These are phyloP conservation scores for Suillus spraguei DNA, from an alignment of 768 basidiomycete species.

Conservation along the genomic window DNA sequence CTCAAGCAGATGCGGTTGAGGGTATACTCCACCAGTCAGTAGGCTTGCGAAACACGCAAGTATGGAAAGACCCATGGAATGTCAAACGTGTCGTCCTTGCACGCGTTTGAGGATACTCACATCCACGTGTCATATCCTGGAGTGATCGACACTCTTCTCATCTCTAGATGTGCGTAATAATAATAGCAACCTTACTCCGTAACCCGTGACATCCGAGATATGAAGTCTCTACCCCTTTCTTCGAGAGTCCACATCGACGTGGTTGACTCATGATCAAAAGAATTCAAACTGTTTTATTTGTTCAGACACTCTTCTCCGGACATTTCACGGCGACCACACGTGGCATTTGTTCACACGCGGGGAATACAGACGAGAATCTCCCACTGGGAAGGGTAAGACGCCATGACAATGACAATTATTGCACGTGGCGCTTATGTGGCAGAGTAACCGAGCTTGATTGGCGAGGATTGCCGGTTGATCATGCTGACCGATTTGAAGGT, in stretches of 20 bases:
- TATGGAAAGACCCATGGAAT: conserved; percentile 85
- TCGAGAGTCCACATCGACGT: background rate
- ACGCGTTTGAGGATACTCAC: conserved; percentile 34
- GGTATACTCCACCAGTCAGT: conserved; percentile 55
- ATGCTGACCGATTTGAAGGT: background rate
- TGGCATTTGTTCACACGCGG: conserved; percentile 3
- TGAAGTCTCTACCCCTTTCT: background rate
- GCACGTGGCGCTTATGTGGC: background rate
- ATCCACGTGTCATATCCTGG: conserved; percentile 3
- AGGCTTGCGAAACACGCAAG: conserved; percentile 50
- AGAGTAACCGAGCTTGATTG: background rate
- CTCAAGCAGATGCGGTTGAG: conserved; percentile 67
- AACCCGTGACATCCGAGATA: background rate
- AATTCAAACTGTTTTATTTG: background rate
- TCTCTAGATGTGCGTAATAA: conserved; percentile 6
- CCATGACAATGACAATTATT: conserved; percentile 4
- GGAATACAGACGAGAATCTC: background rate
- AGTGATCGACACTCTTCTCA: conserved; percentile 3
- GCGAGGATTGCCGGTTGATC: background rate
- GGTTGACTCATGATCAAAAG: background rate
- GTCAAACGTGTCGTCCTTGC: conserved; percentile 72
- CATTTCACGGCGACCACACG: background rate
- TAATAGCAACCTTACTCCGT: conserved; percentile 4
- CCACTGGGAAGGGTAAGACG: background rate
- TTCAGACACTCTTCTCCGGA: background rate